phyloP scores from a whole-genome alignment of 176 grass and related monocot species.

The Paspalum notatum region DNA sequence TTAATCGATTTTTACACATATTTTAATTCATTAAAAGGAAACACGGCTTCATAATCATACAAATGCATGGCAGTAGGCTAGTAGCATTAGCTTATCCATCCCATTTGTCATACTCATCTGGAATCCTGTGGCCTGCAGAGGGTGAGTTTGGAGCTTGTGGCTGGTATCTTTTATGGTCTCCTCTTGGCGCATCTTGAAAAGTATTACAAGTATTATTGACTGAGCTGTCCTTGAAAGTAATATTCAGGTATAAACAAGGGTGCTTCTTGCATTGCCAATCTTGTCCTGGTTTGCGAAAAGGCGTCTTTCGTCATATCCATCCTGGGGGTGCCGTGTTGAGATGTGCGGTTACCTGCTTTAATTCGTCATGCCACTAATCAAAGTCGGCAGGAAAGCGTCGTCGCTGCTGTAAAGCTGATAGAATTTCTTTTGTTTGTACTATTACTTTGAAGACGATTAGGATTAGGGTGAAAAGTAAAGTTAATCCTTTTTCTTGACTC shows the following conservation, averaged over 20 bases:
- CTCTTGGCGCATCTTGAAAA: not conserved
- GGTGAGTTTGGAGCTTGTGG: not conserved
- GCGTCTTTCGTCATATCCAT: conserved; percentile 23
- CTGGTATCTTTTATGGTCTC: not conserved
- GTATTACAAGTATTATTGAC: not conserved
- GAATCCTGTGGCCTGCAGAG: conserved; percentile 10
- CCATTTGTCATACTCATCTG: not conserved
- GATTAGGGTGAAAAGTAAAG: not conserved
- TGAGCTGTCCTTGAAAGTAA: not conserved
- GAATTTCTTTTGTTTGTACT: not conserved
- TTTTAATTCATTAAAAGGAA: not conserved
- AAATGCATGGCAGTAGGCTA: not conserved
- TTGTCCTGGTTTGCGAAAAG: not conserved
- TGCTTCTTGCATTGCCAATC: not conserved
- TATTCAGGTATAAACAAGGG: not conserved
- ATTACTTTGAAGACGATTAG: not conserved
- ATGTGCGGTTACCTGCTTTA: not conserved
- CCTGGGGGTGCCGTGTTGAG: not conserved
- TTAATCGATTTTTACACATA: too few relatives aligned
- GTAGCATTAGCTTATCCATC: conserved; percentile 1
- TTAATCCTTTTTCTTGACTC: not conserved
- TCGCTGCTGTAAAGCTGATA: not conserved
- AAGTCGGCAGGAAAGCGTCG: conserved; percentile 1
- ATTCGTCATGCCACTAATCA: not conserved
- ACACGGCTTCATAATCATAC: not conserved